Base-by-base conservation (phyloP, 2,329 filamentous ascomycete species). In the Neofusicoccum umdonicola region DNA sequence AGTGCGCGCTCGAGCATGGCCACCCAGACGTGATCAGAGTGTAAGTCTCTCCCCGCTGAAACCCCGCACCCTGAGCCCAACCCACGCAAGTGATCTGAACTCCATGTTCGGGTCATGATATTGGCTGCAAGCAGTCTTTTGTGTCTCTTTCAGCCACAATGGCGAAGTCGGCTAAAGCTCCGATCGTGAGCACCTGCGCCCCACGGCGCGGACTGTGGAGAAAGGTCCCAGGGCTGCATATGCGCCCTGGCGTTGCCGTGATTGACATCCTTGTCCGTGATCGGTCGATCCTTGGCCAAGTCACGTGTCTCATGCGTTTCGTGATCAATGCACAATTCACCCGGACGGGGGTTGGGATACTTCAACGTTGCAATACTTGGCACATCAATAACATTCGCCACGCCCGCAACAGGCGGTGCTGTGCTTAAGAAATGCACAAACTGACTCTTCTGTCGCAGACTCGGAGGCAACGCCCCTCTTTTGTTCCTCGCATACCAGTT, bases 401-500 rank as follows among this genome's bases (percentile, higher is more conserved):
- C 22, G 5, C 4, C 41, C n/a, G 56, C 56, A 31, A 47, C 9
- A 34, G n/a, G 41, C 41, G 56, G 41, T 37, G 13, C n/a, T 7
- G 42, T 60, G 56, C 22, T 47, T 57, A 31, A 7, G 3, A 17
- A 27, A 31, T 47, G 34, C 51, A 11, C 19, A 35, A 44, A 64
- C 62, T 64, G 51, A 57, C 51, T 42, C 42, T 39, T 64, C 50
- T 34, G 34, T 57, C 35, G 22, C 62, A 68, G 66, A 50, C 52
- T 78, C 63, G 74, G 75, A 17, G 71, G 76, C 66, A 73, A 77
- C 61, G 74, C 74, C 66, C 68, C 72, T 57, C 80, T 83, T 56
- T 66, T 83, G 54, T 80, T 78, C 67, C 67, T 81, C 42, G 80
- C 78, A 68, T 81, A 82, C 68, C 79, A 81, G 67, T 82, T 84